Conservation (phyloP, 805 yeast species). For the Yamadazyma insecticola region DNA sequence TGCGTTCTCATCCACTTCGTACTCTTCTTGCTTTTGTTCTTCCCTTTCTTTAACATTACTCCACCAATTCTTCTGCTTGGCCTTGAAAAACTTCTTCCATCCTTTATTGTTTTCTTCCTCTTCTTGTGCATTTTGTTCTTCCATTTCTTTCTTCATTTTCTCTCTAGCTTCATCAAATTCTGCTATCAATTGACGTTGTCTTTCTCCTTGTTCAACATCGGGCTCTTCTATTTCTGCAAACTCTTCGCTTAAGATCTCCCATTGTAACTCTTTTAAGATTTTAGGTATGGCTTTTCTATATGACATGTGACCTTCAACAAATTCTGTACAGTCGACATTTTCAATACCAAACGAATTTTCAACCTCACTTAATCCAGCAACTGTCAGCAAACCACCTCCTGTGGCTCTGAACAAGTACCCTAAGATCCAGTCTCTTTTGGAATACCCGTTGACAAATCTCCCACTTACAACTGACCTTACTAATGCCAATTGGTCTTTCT, state of each 20-base stretch:
- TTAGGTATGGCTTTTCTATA: conserved; percentile 92
- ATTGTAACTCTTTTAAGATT: conserved; percentile 60
- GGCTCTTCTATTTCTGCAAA: conserved; percentile 96
- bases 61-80: conserved; percentile 57
- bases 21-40: conserved; percentile 11
- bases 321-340: conserved; percentile 80
- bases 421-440: conserved; percentile 91
- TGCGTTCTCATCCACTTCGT: conserved; percentile 18
- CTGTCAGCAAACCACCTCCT: conserved; percentile 87
- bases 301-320: conserved; percentile 95
- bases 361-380: conserved; percentile 83
- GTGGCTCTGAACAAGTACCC: conserved; percentile 95
- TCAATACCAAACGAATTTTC: conserved; percentile 62
- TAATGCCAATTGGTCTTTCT: conserved; percentile 68
- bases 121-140: conserved; percentile 11
- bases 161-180: conserved; percentile 87
- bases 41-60: conserved; percentile 31
- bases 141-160: conserved; percentile 45
- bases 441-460: conserved; percentile 82
- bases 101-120: conserved; percentile 28
- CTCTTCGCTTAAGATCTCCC: conserved; percentile 84
- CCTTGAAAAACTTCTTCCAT: conserved; percentile 48
- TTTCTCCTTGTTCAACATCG: conserved; percentile 79
- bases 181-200: conserved; percentile 73
- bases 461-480: conserved; percentile 90